Evolutionary conservation across 768 basidiomycete species (phyloP), one percentile per base, ranked within the genome.

Genomic region (Suillus weaverae): DNA sequence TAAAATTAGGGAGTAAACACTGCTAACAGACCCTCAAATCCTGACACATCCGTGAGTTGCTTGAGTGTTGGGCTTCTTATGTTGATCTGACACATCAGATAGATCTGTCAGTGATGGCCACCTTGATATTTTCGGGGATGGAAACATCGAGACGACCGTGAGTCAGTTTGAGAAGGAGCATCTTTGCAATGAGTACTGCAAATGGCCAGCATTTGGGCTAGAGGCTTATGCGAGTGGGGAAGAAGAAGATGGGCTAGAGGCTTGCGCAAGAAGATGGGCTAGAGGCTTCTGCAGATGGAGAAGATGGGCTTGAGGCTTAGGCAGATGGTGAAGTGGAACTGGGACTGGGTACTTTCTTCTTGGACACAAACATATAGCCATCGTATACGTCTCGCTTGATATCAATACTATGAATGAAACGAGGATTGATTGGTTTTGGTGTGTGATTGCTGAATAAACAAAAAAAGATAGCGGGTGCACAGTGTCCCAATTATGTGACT

Each of bases 131-230:
- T 64, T 68, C 10, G 44, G 50, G 18, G 66, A 67, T 22, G 68
- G 68, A 14, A 67, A 67, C 26, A 35, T 68, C 0, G 50, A 68
- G 57, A 64, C 2, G 14, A 63, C 16, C 0, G 66, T 67, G n/a
- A 32, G 39, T 3, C 43, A 39, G 0, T 68, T 67, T 39, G 50
- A 51, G 41, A 35, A 44, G 13, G 41, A 62, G 20, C 68, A 68
- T 11, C 4, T 46, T 10, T 68, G 68, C 20, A 68, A 68, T 20
- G 6, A 53, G 16, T 68, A 54, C 26, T 67, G 68, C 36, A 56
- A 60, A 35, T 68, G 63, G 68, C 62, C 56, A 1, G 68, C 62
- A 7, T 67, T 67, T 32, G 43, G 53, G n/a, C 36, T 63, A 10
- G 54, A 60, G 44, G 44, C n/a, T n/a, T 46, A 46, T 46, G 4